phyloP scores from a whole-genome alignment of 768 basidiomycete species.

The Russula ochroleuca region DNA sequence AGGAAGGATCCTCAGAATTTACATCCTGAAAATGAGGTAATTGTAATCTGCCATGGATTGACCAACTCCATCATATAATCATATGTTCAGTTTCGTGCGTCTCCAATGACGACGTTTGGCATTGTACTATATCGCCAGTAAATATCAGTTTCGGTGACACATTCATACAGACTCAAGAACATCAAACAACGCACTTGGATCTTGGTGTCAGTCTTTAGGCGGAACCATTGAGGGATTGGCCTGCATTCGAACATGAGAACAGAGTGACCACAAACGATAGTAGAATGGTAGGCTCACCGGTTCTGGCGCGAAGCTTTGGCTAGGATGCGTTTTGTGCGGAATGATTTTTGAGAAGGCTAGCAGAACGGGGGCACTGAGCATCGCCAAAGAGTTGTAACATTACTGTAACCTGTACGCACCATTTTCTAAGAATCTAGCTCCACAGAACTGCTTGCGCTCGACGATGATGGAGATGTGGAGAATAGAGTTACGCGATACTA shows the following conservation, averaged over 20 bases:
- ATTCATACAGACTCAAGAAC: neutral
- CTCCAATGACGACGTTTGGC: constrained; percentile 99
- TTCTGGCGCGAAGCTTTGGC: constrained; percentile 96
- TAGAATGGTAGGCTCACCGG: constrained; percentile 47
- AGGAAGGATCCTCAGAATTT: too few species aligned
- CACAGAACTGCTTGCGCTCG: neutral
- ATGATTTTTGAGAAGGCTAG: constrained; percentile 98
- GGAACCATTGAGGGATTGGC: constrained; percentile 99
- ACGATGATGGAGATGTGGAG: neutral
- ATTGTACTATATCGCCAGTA: constrained; percentile 57
- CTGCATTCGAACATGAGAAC: constrained; percentile 37
- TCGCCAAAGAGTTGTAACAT: too few species aligned
- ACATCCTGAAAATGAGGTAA: neutral
- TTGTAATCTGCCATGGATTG: neutral
- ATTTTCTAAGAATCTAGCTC: neutral
- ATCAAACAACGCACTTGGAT: constrained; percentile 59
- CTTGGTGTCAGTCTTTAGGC: constrained; percentile 92
- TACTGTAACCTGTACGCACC: constrained; percentile 6
- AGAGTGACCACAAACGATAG: neutral
- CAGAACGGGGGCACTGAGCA: neutral
- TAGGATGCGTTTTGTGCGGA: constrained; percentile 94
- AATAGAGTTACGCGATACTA: constrained; percentile 8
- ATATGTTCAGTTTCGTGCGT: constrained; percentile 98
- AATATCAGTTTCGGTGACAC: neutral
- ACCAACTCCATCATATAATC: constrained; percentile 31